Conservation (phyloP, 2,329 filamentous ascomycete genomes). For the Ambrosiella cleistominuta region DNA sequence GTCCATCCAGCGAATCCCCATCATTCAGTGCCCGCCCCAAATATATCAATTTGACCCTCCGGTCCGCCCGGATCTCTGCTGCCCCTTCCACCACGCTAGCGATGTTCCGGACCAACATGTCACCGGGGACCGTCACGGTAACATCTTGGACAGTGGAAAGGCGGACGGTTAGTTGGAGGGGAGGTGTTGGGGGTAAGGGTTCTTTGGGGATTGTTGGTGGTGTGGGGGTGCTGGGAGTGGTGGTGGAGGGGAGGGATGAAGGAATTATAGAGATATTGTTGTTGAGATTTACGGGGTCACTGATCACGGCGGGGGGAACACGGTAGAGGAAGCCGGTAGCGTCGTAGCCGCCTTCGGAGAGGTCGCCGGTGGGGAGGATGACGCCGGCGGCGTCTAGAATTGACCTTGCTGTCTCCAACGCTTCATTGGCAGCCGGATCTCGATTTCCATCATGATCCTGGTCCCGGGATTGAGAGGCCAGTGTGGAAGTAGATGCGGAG, state of each 20-base stretch:
- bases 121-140: slow-evolving; percentile 35
- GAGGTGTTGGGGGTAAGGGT: background rate
- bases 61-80: slow-evolving; percentile 41
- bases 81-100: slow-evolving; percentile 42
- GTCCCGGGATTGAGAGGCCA: background rate
- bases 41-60: slow-evolving; percentile 56
- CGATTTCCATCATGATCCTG: background rate
- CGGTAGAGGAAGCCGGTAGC: slow-evolving; percentile 51
- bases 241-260: background rate
- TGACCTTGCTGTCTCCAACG: slow-evolving; percentile 53
- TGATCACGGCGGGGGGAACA: slow-evolving; percentile 49
- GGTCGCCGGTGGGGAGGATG: slow-evolving; percentile 54
- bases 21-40: slow-evolving; percentile 67
- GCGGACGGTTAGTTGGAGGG: background rate
- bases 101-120: slow-evolving; percentile 47
- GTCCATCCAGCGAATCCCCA: slow-evolving; percentile 41
- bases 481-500: background rate
- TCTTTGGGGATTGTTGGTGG: background rate
- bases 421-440: slow-evolving; percentile 17
- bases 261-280: background rate
- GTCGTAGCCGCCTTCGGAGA: slow-evolving; percentile 58
- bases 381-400: slow-evolving; percentile 65
- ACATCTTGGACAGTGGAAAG: slow-evolving; percentile 39
- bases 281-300: slow-evolving; percentile 40
- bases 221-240: background rate